A percentile compares a stretch with the other conserved stretches of the same genome.
These are phyloP conservation scores for Gastrodia elata DNA, from an alignment of 106 monocot species.

Conservation along the genomic window DNA sequence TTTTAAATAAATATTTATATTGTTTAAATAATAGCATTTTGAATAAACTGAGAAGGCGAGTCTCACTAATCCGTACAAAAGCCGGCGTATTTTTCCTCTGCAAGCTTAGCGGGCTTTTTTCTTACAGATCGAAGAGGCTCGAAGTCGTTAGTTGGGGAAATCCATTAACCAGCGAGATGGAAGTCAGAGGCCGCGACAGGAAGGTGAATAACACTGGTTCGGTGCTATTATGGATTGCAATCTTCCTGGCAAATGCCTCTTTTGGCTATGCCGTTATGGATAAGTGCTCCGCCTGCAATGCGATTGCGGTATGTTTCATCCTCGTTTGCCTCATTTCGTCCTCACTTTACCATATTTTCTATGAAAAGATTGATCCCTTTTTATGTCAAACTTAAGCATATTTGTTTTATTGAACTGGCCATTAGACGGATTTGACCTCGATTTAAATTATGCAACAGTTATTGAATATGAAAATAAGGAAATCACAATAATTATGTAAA, in stretches of 20 bases:
- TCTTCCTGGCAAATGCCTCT: not conserved
- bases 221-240: not conserved
- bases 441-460: too few species aligned
- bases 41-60: too few species aligned
- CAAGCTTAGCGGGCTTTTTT: too few species aligned
- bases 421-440: not conserved
- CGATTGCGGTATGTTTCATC: slow-evolving; percentile 1
- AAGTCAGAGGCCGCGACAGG: not conserved
- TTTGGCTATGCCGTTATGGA: not conserved
- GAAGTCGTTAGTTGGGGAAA: too few species aligned
- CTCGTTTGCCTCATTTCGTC: not conserved
- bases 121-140: too few species aligned
- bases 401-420: not conserved
- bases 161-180: slow-evolving; percentile 1
- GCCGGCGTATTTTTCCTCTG: too few species aligned
- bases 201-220: not conserved
- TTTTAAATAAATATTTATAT: too few species aligned
- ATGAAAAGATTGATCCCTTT: too few species aligned
- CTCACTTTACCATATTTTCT: not conserved
- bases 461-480: too few species aligned
- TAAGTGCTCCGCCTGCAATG: slow-evolving; percentile 7
- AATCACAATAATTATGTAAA: too few species aligned
- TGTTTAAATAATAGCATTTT: too few species aligned
- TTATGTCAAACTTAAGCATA: not conserved
- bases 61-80: too few species aligned